Base-by-base conservation (phyloP, 1,284 basidiomycete genomes). In the Leccinum griseonigrum region DNA sequence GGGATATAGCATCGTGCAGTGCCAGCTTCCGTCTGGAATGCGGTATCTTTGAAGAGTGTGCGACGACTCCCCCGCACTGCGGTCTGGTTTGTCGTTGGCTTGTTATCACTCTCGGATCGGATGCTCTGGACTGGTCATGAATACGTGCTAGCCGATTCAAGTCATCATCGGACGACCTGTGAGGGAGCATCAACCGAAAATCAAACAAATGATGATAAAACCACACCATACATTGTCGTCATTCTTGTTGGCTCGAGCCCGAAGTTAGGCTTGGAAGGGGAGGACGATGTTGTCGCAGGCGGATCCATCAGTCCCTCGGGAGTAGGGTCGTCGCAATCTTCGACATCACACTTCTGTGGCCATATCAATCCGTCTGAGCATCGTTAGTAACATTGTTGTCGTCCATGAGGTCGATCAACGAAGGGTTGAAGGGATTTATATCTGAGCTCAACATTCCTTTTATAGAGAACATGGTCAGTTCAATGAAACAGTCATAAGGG, bases 281-380 rank as follows among this genome's bases (percentile, higher is more conserved):
- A 36, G 3, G 3, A 18, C 14, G 36, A 29, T 10, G 4, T 6
- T 11, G 4, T 36, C 18, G 6, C 18, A 18, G 63, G 48, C 10
- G 3, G 36, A 13, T 16, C 6, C 46, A 51, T 51, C 2, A 18
- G 7, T 13, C 1, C 5, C 6, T 43, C 11, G 26, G 32, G 32
- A 46, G 36, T 11, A 7, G 38, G 18, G 0, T 66, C 54, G 13
- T 63, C 11, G 10, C 58, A 58, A 2, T 72, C 67, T 0, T 68
- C 68, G 16, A 69, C 63, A 11, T 72, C 68, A 22, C 68, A 16
- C 62, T 58, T 13, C 3, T 71, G 22, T 72, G 72, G 0, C 67
- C 71, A 40, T 70, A 71, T 10, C 68, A 67, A 6, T 56, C 55
- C 0, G 68, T 51, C 0, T 1, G 55, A 59, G 36, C 14, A 3